These are phyloP conservation scores for Mytilinidion resinicola DNA, from an alignment of 495 filamentous ascomycete genomes.

Conservation along the genomic window DNA sequence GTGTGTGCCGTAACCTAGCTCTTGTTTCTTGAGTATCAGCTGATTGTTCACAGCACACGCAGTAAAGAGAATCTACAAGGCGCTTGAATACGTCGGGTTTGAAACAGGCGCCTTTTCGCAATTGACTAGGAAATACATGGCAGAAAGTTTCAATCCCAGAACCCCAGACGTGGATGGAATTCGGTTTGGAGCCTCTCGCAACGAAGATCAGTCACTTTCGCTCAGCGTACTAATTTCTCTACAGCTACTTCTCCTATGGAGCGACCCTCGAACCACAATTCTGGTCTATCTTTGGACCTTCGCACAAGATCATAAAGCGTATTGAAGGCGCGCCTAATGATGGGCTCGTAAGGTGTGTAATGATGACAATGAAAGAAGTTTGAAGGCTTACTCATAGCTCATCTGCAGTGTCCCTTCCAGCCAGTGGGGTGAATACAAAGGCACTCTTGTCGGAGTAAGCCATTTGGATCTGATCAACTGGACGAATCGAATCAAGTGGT, in stretches of 20 bases:
- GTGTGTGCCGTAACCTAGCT: conserved; percentile 24
- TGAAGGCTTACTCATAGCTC: not conserved
- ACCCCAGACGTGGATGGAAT: conserved; percentile 69
- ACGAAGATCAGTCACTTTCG: not conserved
- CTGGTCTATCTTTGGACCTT: conserved; percentile 68
- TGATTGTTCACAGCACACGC: conserved; percentile 19
- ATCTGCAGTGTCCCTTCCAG: conserved; percentile 64
- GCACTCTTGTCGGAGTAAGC: conserved; percentile 79
- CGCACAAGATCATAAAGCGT: conserved; percentile 61
- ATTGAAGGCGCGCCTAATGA: conserved; percentile 76
- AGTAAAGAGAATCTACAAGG: conserved; percentile 64
- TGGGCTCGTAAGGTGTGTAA: conserved; percentile 60
- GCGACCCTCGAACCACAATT: conserved; percentile 60
- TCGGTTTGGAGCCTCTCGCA: conserved; percentile 36
- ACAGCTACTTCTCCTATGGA: conserved; percentile 84
- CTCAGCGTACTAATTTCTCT: not conserved
- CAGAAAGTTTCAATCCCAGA: conserved; percentile 69
- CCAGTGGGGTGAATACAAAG: conserved; percentile 87
- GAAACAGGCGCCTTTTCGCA: conserved; percentile 81
- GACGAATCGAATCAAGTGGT: conserved; percentile 77
- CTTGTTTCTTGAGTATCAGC: not conserved
- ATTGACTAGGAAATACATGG: conserved; percentile 77
- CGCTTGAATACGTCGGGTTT: conserved; percentile 59
- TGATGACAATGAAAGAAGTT: too few species aligned
- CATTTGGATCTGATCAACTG: conserved; percentile 96